A percentile compares a stretch with the other conserved stretches of the same genome.
phyloP scores from a whole-genome alignment of 2,329 filamentous ascomycete species.

The Elsinoe necatrix region DNA sequence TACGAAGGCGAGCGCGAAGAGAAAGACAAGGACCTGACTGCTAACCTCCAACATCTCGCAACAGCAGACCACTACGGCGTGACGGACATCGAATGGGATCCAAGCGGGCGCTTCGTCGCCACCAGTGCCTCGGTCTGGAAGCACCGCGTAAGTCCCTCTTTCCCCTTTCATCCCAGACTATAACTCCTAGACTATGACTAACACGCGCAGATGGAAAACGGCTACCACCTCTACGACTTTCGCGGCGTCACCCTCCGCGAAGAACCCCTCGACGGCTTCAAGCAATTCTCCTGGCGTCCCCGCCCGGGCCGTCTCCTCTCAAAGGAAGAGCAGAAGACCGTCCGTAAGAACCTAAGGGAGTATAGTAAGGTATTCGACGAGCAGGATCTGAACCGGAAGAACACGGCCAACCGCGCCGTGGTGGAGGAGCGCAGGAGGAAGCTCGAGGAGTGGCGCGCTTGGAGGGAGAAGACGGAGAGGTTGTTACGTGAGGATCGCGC shows the following conservation, averaged over 20 bases:
- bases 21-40: conserved; percentile 84
- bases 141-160: conserved; percentile 62
- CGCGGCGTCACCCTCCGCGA: conserved; percentile 81
- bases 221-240: conserved; percentile 97
- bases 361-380: conserved; percentile 94
- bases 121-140: conserved; percentile 94
- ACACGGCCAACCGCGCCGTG: conserved; percentile 86
- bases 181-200: conserved; percentile 15
- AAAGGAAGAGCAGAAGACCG: conserved; percentile 95
- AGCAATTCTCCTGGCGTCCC: conserved; percentile 92
- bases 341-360: conserved; percentile 96
- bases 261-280: conserved; percentile 92
- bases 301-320: conserved; percentile 81
- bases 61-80: conserved; percentile 93
- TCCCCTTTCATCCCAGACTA: neutral
- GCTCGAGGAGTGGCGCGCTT: conserved; percentile 82
- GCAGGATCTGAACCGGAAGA: conserved; percentile 86
- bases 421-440: conserved; percentile 76
- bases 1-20: conserved; percentile 96
- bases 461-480: conserved; percentile 65
- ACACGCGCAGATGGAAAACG: conserved; percentile 99
- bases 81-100: conserved; percentile 97
- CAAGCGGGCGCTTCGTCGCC: conserved; percentile 86
- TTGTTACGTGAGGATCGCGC: conserved; percentile 65
- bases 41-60: conserved; percentile 92